These are phyloP conservation scores for Salix koriyanagi DNA, from an alignment of 345 rosid genomes.

Conservation along the genomic window DNA sequence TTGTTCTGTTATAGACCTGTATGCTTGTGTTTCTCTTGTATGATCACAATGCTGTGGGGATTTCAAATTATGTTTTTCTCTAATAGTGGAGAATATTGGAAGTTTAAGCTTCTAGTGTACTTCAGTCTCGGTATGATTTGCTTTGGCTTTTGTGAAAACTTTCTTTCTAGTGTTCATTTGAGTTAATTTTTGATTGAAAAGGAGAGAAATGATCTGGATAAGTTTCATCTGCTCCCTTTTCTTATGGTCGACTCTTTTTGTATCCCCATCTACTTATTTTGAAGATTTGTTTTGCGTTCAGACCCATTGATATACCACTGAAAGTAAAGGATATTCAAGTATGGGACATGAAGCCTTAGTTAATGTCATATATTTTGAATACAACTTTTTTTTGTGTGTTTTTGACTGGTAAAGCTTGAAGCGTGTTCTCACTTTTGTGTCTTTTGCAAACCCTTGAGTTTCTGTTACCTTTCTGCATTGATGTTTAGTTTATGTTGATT, in stretches of 20 bases:
- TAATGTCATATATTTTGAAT: not conserved
- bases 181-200: not conserved
- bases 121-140: not conserved
- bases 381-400: not conserved
- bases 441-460: not conserved
- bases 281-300: not conserved
- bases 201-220: not conserved
- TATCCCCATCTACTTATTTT: not conserved
- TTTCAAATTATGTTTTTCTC: not conserved
- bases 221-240: not conserved
- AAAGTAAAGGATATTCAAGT: not conserved
- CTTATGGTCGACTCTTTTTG: not conserved
- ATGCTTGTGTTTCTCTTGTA: not conserved
- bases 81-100: not conserved
- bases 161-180: not conserved
- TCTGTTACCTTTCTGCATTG: not conserved
- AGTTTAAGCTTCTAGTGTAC: not conserved
- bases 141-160: not conserved
- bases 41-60: not conserved
- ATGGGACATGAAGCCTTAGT: not conserved
- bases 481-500: not conserved
- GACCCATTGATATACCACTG: not conserved
- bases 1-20: not conserved
- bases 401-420: not conserved
- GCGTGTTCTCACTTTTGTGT: not conserved